Evolutionary conservation across 805 yeast genomes (phyloP), one percentile per base, ranked within the genome.

Genomic region (Hanseniaspora nectarophila): DNA sequence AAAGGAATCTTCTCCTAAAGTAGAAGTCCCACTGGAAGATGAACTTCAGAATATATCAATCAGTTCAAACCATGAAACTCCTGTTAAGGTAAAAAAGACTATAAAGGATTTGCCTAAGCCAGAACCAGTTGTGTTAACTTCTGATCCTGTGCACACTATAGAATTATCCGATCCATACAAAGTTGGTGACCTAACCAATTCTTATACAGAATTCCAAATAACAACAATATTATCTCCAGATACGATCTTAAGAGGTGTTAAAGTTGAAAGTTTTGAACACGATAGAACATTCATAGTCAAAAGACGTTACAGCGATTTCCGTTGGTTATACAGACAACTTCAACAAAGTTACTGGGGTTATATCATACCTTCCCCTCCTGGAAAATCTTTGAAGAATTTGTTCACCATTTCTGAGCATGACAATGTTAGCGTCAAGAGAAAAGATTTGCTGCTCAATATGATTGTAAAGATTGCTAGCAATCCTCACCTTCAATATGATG

Each of bases 311-410:
- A 78, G 81, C 50, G 98, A 92, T 65, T 90, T 92, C 67, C 71
- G 95, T 55, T 90, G 97, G 97, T 72, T 92, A 12, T 90, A 88
- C 65, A 86, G 85, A 57, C 95, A 89, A 59, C 70, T 92, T 24
- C 85, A 84, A 61, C 76, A 78, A 60, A 85, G 82, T 59, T 88
- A 92, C 62, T 95, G 95, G 33, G 98, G 98, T 0, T 73, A 75
- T 54, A 81, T 92, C 34, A 80, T 92, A 23, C 97, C 98, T 0
- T 95, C 97, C 1, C 97, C 97, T 4, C 89, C 97, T 0, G 95
- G 85, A 55, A 95, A 92, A 65, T 95, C 94, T 56, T 83, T 84
- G 7, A 82, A 89, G 52, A 97, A 97, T 4, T 75, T 96, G 56
- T 88, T 92, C 57, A 76, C 97, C 65, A 73, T 97, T 54, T 70